Base-by-base conservation (phyloP, 2,329 filamentous ascomycete genomes). In the Lecanicillium sp. region DNA sequence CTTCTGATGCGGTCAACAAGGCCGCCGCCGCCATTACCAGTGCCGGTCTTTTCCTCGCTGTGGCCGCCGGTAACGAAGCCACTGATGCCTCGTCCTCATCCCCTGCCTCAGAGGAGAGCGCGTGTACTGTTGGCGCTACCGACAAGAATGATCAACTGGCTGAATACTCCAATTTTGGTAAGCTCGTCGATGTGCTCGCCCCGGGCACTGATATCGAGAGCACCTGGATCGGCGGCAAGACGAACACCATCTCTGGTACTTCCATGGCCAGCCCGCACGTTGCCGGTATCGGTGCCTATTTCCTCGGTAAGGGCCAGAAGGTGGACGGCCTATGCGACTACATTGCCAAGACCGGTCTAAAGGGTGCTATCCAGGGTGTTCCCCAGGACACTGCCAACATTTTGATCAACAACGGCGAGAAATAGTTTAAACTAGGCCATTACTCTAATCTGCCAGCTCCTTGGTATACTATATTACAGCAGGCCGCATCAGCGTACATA, bases 51-150 rank as follows among this genome's bases (percentile, higher is more conserved):
- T 72, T 74, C 50, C 61, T 75, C 36, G 73, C 69, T 48, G 74
- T 77, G 14, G 74, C 75, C 3, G 75, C 74, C 24, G 75, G 75
- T 33, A 78, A 78, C 58, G 60, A 66, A 17, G 62, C 64, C 48
- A 56, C 55, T 24, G 63, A 74, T 51, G 72, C 73, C 1, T 58
- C 63, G 26, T 60, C 60, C 58, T 67, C 60, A 54, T 77, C 73
- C 14, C 72, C 73, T 2, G 70, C 72, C 48, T 71, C 67, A 5
- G 69, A 66, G 26, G 44, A 69, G 5, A 60, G 60, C 29, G 75
- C 68, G 40, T 69, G 75, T 57, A 78, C 75, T 5, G 73, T 78
- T 37, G 75, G 69, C 44, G 70, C 74, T 33, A 68, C 67, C 37
- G 62, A 66, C 54, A 55, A 49, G 17, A 55, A 51, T 47, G 69